These are phyloP conservation scores for Galium porrigens DNA, from an alignment of 305 asterid species.

Conservation along the genomic window DNA sequence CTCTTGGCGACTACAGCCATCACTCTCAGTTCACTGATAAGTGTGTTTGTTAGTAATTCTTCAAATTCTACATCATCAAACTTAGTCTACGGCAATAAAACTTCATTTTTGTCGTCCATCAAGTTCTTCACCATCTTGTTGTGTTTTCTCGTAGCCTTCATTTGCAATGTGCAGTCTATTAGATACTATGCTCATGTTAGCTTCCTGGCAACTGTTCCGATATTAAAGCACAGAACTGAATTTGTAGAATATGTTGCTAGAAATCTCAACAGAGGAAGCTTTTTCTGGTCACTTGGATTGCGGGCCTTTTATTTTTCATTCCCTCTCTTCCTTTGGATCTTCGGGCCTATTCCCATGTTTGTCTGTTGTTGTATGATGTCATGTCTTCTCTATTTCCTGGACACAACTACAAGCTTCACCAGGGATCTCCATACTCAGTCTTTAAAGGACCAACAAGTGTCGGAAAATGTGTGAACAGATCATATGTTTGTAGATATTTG, in stretches of 20 bases:
- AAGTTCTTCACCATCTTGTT: conserved; percentile 54
- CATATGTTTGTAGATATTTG: neutral
- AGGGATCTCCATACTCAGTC: conserved; percentile 37
- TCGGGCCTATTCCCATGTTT: conserved; percentile 65
- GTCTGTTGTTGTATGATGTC: conserved; percentile 43
- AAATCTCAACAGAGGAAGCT: conserved; percentile 52
- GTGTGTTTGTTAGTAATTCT: conserved; percentile 50
- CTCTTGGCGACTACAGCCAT: conserved; percentile 70
- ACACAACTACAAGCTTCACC: conserved; percentile 45
- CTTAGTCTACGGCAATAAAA: conserved; percentile 28
- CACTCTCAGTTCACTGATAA: conserved; percentile 63
- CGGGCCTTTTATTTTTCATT: conserved; percentile 71
- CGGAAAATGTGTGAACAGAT: conserved; percentile 5
- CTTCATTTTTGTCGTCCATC: conserved; percentile 31
- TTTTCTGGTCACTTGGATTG: conserved; percentile 67
- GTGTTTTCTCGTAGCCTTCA: conserved; percentile 64
- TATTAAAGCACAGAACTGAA: conserved; percentile 33
- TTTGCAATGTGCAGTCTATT: conserved; percentile 56
- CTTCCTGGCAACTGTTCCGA: conserved; percentile 53
- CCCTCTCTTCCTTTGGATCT: conserved; percentile 69
- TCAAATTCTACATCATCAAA: conserved; percentile 31
- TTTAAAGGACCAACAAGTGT: conserved; percentile 20
- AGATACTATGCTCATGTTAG: conserved; percentile 72
- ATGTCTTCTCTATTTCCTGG: conserved; percentile 46
- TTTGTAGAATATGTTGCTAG: conserved; percentile 48